phyloP scores from a whole-genome alignment of 83 land plant species.

The Diphasiastrum complanatum region DNA sequence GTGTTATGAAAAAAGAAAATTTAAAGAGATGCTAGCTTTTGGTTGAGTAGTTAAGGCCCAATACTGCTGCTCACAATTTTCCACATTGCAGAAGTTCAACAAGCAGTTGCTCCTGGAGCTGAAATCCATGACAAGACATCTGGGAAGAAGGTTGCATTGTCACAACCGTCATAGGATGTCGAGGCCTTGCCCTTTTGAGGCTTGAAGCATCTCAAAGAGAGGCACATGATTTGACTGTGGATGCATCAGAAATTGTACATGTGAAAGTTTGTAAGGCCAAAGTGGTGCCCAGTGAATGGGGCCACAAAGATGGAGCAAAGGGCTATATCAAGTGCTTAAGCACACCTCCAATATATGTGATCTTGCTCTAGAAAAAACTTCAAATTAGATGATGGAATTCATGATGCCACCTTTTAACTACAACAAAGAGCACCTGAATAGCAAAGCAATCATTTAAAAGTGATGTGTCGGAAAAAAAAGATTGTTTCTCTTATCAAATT shows the following conservation, averaged over 20 bases:
- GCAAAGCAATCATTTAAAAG: no score
- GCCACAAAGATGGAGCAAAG: slow-evolving; percentile 24
- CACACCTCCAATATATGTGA: no score
- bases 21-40: neutral
- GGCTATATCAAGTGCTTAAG: slow-evolving; percentile 11
- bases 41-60: no score
- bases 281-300: slow-evolving; percentile 96
- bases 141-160: slow-evolving; percentile 52
- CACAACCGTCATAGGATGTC: slow-evolving; percentile 56
- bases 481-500: no score
- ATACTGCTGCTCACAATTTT: neutral
- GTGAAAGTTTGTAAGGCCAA: slow-evolving; percentile 56
- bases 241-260: slow-evolving; percentile 40
- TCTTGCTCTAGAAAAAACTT: no score
- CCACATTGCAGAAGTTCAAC: slow-evolving; percentile 42
- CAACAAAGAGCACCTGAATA: no score
- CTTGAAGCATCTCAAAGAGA: slow-evolving; percentile 57
- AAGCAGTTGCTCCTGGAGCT: slow-evolving; percentile 53
- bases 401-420: no score
- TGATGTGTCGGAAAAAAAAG: no score
- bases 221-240: slow-evolving; percentile 31
- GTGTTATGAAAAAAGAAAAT: slow-evolving; percentile 8
- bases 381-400: no score
- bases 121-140: slow-evolving; percentile 46
- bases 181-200: slow-evolving; percentile 62